phyloP scores from a whole-genome alignment of 2,329 filamentous ascomycete genomes.

The Colletotrichum tamarilloi region DNA sequence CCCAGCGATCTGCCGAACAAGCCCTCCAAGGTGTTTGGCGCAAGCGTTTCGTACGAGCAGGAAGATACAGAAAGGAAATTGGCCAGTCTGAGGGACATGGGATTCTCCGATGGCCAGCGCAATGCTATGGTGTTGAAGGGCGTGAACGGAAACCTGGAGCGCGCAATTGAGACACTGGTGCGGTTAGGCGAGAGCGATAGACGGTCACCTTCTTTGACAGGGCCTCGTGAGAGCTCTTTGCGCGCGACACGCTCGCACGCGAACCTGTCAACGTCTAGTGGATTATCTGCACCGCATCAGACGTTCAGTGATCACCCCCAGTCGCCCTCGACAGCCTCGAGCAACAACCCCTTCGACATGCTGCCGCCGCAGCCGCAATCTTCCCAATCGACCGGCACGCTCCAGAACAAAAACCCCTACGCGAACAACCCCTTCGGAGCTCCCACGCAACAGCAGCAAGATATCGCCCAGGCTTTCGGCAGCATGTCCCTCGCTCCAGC shows the following conservation, averaged over 20 bases:
- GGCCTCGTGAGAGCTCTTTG: constrained; percentile 59
- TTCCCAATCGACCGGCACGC: constrained; percentile 72
- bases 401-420: constrained; percentile 69
- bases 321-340: constrained; percentile 60
- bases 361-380: constrained; percentile 67
- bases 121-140: constrained; percentile 86
- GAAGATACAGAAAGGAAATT: constrained; percentile 82
- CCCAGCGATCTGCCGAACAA: constrained; percentile 65
- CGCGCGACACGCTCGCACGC: constrained; percentile 66
- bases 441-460: constrained; percentile 54
- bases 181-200: constrained; percentile 79
- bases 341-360: constrained; percentile 79
- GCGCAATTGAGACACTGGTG: constrained; percentile 85
- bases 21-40: constrained; percentile 76
- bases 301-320: constrained; percentile 37
- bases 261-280: constrained; percentile 56
- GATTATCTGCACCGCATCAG: constrained; percentile 46
- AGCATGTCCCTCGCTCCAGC: constrained; percentile 73
- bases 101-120: constrained; percentile 84
- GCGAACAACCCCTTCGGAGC: constrained; percentile 78
- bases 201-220: constrained; percentile 51
- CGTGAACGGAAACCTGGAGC: constrained; percentile 86
- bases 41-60: constrained; percentile 67
- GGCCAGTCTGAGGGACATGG: constrained; percentile 85
- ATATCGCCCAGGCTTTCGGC: constrained; percentile 78